Percentiles rank a stretch among this genome's conserved stretches.
Conservation (phyloP, 305 asterid species). For the Petunia hybrid region DNA sequence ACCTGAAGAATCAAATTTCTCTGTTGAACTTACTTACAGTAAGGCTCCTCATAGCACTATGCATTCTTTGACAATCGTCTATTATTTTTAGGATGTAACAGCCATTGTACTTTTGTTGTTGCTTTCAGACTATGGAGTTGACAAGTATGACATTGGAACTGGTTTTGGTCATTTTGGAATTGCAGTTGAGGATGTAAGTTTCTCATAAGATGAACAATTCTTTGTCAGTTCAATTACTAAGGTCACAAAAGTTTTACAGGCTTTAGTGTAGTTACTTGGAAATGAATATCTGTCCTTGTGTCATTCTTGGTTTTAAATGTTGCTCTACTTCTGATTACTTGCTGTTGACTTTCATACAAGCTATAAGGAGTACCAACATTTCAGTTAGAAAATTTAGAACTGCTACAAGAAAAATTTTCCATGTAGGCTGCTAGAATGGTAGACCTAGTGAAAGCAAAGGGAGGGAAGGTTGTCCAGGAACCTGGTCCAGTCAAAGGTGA, state of each 20-base stretch:
- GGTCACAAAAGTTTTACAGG: neutral
- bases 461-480: conserved; percentile 48
- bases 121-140: conserved; percentile 60
- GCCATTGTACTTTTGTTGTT: conserved; percentile 32
- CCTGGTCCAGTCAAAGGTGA: conserved; percentile 45
- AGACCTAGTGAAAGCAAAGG: conserved; percentile 52
- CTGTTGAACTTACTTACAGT: conserved; percentile 62
- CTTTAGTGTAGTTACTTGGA: conserved; percentile 1
- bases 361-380: neutral
- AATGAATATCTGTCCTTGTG: conserved; percentile 17
- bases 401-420: neutral
- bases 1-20: conserved; percentile 53
- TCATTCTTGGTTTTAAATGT: conserved; percentile 25
- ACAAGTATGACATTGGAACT: conserved; percentile 54
- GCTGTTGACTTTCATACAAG: neutral
- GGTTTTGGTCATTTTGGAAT: conserved; percentile 65
- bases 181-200: conserved; percentile 56
- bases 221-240: neutral
- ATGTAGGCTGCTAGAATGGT: conserved; percentile 51
- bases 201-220: conserved; percentile 1
- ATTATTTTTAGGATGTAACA: conserved; percentile 13
- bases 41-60: conserved; percentile 31
- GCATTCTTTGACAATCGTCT: neutral
- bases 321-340: conserved; percentile 12
- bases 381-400: conserved; percentile 11